These are phyloP conservation scores for Alternaria sp. DNA, from an alignment of 2,329 filamentous ascomycete genomes.

Conservation along the genomic window DNA sequence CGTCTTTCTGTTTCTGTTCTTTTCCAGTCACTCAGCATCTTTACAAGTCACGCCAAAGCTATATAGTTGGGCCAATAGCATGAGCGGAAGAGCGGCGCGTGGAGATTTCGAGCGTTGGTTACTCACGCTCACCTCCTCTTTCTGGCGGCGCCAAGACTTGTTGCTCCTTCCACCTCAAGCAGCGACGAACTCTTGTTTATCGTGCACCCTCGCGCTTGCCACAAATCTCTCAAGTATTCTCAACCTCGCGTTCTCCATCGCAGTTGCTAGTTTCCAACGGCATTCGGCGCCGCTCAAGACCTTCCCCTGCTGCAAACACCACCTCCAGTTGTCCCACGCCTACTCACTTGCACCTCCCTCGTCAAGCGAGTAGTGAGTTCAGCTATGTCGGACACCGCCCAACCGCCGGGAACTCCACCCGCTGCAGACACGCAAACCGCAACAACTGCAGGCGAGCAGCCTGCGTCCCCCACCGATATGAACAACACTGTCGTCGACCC, in stretches of 20 bases:
- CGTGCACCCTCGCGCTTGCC: background rate
- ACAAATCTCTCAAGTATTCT: background rate
- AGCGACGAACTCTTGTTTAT: background rate
- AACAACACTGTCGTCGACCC: slow-evolving; percentile 15
- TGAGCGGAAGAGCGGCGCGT: background rate
- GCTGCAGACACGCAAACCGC: background rate
- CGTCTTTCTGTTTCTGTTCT: background rate
- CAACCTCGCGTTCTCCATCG: background rate
- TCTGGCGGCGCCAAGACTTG: background rate
- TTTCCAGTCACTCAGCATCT: background rate
- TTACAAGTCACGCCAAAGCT: background rate
- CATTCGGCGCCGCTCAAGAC: slow-evolving; percentile 8
- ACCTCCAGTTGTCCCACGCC: background rate
- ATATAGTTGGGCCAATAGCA: background rate
- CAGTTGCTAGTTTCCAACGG: slow-evolving; percentile 5
- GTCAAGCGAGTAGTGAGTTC: background rate
- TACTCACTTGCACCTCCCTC: slow-evolving; percentile 3
- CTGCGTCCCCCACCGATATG: slow-evolving; percentile 1
- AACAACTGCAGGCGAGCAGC: background rate
- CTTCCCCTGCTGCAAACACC: slow-evolving; percentile 1
- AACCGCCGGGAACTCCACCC: background rate
- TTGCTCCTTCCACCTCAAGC: slow-evolving; percentile 12
- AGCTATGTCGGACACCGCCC: background rate
- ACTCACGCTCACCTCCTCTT: slow-evolving; percentile 16
- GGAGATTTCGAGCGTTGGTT: background rate